These are phyloP conservation scores for Penicillium mononematosum DNA, from an alignment of 495 filamentous ascomycete species.

Conservation along the genomic window DNA sequence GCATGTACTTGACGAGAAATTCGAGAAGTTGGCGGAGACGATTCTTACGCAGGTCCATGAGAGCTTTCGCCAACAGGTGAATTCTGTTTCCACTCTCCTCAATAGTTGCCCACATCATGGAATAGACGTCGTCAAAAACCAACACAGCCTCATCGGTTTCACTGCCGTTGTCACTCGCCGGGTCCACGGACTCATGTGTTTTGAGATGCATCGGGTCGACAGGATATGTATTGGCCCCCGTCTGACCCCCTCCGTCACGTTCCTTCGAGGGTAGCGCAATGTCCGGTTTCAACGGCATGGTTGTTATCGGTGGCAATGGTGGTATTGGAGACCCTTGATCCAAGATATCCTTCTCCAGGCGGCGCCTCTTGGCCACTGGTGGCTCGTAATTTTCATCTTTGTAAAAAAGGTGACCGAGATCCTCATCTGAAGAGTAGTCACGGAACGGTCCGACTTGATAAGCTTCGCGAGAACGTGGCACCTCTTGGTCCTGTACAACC, in stretches of 20 bases:
- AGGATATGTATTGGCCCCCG: not conserved
- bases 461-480: not conserved
- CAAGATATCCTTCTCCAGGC: not conserved
- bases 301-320: not conserved
- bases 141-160: not conserved
- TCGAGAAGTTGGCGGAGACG: not conserved
- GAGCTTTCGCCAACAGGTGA: conserved; percentile 15
- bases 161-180: not conserved
- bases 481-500: not conserved
- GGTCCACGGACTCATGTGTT: not conserved
- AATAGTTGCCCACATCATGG: conserved; percentile 5
- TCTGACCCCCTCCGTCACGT: not conserved
- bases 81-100: not conserved
- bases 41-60: not conserved
- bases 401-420: not conserved
- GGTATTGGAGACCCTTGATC: too few relatives aligned
- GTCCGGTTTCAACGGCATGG: not conserved
- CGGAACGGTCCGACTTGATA: not conserved
- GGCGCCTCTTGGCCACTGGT: not conserved
- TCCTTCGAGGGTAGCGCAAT: not conserved
- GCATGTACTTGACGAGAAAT: not conserved
- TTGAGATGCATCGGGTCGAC: not conserved
- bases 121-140: not conserved
- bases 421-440: not conserved
- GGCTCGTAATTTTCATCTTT: not conserved